phyloP scores from a whole-genome alignment of 106 monocot genomes.

The Platanthera zijinensis region DNA sequence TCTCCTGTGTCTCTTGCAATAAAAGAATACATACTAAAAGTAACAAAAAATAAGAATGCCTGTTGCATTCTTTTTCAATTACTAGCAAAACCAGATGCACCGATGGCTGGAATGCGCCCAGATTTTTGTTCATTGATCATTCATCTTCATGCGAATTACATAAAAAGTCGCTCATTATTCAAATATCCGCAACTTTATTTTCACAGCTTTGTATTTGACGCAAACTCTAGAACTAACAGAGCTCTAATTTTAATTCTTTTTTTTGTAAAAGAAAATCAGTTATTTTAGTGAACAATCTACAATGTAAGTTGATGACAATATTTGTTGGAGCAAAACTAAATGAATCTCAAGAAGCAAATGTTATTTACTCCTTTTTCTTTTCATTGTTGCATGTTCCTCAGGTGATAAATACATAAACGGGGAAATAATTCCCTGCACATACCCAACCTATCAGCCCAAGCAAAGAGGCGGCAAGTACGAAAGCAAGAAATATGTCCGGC shows the following conservation, averaged over 20 bases:
- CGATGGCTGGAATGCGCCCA: too few relatives aligned
- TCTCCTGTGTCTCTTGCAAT: neutral
- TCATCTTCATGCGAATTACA: too few relatives aligned
- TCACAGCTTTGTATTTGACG: too few relatives aligned
- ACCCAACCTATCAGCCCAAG: slow-evolving; percentile 88
- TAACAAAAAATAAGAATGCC: neutral
- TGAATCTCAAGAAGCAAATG: too few relatives aligned
- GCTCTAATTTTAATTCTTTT: too few relatives aligned
- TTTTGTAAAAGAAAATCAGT: too few relatives aligned
- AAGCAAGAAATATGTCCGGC: slow-evolving; percentile 81
- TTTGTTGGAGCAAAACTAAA: too few relatives aligned
- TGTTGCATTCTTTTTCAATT: neutral
- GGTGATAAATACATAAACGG: slow-evolving; percentile 99
- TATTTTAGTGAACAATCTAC: too few relatives aligned
- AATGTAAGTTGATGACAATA: too few relatives aligned
- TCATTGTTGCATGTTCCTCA: neutral
- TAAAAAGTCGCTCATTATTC: neutral
- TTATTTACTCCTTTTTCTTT: neutral
- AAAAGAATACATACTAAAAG: neutral
- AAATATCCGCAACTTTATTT: neutral
- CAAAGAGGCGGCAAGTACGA: slow-evolving; percentile 68
- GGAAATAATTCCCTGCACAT: slow-evolving; percentile 90
- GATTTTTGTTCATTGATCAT: too few relatives aligned
- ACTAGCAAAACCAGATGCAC: neutral
- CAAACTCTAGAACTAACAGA: too few relatives aligned